Percentiles rank a stretch among this genome's conserved stretches.
phyloP scores from a whole-genome alignment of 768 basidiomycete genomes.

The Mrakia blollopis region DNA sequence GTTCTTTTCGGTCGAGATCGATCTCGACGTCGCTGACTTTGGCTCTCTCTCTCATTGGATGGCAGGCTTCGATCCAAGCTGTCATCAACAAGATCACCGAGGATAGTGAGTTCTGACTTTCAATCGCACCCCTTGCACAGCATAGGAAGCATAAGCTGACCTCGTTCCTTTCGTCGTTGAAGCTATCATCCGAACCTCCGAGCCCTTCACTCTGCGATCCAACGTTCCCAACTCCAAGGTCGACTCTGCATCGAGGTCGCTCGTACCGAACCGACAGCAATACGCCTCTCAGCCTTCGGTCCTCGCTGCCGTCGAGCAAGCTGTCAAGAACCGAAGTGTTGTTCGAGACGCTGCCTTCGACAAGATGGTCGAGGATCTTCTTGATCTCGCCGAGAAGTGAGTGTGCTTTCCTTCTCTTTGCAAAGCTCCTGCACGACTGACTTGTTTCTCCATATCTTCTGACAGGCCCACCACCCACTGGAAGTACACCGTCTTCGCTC shows the following conservation, averaged over 20 bases:
- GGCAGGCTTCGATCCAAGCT: conserved; percentile 69
- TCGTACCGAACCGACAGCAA: conserved; percentile 13
- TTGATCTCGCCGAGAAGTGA: conserved; percentile 28
- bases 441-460: not conserved
- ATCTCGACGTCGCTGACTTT: not conserved
- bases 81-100: conserved; percentile 59
- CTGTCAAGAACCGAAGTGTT: not conserved
- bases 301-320: not conserved
- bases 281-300: not conserved
- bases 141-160: conserved; percentile 41
- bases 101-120: conserved; percentile 51
- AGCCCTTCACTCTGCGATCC: conserved; percentile 24
- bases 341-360: conserved; percentile 21
- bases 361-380: conserved; percentile 18
- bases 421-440: too few relatives aligned
- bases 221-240: conserved; percentile 1
- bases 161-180: conserved; percentile 58
- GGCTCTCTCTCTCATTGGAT: not conserved
- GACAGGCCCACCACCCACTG: conserved; percentile 22
- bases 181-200: conserved; percentile 46
- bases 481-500: conserved; percentile 29
- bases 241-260: not conserved
- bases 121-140: not conserved
- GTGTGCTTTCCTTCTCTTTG: too few relatives aligned
- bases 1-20: not conserved